Conservation (phyloP, 768 basidiomycete species). For the Leccinum uliginosum region DNA sequence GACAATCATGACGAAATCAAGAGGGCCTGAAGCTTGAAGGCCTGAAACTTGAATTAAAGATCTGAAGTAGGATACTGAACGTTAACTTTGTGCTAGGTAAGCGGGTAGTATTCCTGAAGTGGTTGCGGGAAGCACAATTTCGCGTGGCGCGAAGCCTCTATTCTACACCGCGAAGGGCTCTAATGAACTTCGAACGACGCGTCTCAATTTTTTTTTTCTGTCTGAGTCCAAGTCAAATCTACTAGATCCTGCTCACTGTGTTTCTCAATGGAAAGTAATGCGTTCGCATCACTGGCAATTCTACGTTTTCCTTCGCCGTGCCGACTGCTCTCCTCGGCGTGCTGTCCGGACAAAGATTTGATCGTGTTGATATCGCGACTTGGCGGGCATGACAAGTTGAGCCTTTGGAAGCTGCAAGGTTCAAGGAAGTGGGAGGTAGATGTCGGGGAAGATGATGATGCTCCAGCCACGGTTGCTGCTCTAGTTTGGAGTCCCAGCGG, state of each 20-base stretch:
- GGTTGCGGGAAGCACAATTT: slow-evolving; percentile 23
- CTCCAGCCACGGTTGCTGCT: slow-evolving; percentile 46
- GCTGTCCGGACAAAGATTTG: slow-evolving; percentile 85
- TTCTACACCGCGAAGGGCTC: slow-evolving; percentile 16
- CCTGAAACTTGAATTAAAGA: not conserved
- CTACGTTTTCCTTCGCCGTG: slow-evolving; percentile 54
- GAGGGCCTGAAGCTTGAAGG: not conserved
- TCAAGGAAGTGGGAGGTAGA: slow-evolving; percentile 80
- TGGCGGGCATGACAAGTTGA: slow-evolving; percentile 64
- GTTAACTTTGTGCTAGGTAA: not conserved
- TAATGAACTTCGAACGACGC: slow-evolving; percentile 21
- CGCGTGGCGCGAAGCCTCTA: slow-evolving; percentile 25
- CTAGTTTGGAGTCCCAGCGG: slow-evolving; percentile 84
- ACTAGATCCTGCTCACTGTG: not conserved
- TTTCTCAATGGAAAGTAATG: slow-evolving; percentile 37
- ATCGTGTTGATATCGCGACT: slow-evolving; percentile 62
- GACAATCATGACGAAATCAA: not conserved
- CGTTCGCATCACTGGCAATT: slow-evolving; percentile 53
- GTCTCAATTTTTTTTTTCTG: slow-evolving; percentile 11
- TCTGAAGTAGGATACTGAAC: not conserved
- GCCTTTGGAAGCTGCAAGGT: slow-evolving; percentile 79
- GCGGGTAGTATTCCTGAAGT: slow-evolving; percentile 5
- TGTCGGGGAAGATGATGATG: slow-evolving; percentile 45
- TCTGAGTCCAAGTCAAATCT: slow-evolving; percentile 1
- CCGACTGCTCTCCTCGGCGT: slow-evolving; percentile 58